phyloP scores from a whole-genome alignment of 768 basidiomycete species.

The Boletellus ananiceps region DNA sequence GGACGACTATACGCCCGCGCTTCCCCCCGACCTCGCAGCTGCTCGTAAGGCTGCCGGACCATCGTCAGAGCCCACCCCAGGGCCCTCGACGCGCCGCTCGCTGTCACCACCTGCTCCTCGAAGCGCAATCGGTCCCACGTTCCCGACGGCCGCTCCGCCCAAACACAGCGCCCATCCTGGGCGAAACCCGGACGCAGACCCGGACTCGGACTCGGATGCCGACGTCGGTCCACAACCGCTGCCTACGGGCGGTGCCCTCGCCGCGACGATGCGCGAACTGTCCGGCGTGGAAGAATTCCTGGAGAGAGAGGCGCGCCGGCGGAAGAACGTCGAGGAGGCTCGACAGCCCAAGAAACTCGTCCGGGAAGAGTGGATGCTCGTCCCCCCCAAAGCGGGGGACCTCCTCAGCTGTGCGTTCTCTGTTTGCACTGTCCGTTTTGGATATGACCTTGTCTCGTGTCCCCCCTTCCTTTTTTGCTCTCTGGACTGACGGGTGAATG shows the following conservation, averaged over 20 bases:
- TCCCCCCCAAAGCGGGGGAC: constrained; percentile 80
- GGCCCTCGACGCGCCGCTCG: constrained; percentile 21
- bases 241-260: constrained; percentile 34
- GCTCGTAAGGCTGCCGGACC: constrained; percentile 34
- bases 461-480: too few species aligned
- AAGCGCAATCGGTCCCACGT: constrained; percentile 49
- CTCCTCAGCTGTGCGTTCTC: constrained; percentile 62
- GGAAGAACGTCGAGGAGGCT: constrained; percentile 74
- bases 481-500: neutral
- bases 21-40: constrained; percentile 67
- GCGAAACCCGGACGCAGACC: constrained; percentile 18
- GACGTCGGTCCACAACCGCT: constrained; percentile 84
- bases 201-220: constrained; percentile 63
- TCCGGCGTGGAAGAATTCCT: constrained; percentile 80
- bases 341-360: constrained; percentile 70
- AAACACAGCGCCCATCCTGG: constrained; percentile 11
- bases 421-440: too few species aligned
- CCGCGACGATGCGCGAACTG: constrained; percentile 35
- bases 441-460: too few species aligned
- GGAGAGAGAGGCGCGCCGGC: constrained; percentile 75
- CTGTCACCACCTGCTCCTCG: constrained; percentile 18
- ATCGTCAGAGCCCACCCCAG: constrained; percentile 18
- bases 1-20: constrained; percentile 67
- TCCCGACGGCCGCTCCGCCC: constrained; percentile 39
- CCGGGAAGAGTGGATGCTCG: constrained; percentile 98